A percentile compares a stretch with the other conserved stretches of the same genome.
These are phyloP conservation scores for Fremontodendron californicum DNA, from an alignment of 345 rosid species.

Conservation along the genomic window DNA sequence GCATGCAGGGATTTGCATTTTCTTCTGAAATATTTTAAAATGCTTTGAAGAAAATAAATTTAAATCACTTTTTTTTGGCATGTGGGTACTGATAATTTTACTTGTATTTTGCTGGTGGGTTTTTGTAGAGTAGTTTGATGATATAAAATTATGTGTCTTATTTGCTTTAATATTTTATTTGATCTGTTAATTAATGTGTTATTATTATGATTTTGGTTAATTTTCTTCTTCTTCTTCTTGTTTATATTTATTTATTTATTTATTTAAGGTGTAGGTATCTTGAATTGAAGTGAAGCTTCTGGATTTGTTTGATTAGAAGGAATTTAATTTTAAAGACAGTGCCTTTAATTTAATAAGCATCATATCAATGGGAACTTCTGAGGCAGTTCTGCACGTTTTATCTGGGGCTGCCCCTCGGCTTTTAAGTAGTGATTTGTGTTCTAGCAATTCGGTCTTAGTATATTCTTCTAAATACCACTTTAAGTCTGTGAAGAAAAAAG, in stretches of 20 bases:
- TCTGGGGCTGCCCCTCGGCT: constrained; percentile 35
- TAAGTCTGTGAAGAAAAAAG: constrained; percentile 29
- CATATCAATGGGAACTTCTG: constrained; percentile 41
- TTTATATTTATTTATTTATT: not conserved
- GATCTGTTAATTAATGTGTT: not conserved
- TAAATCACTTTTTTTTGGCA: not conserved
- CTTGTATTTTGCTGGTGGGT: no score
- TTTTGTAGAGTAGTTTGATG: no score
- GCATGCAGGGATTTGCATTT: not conserved
- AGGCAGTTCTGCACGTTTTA: constrained; percentile 46
- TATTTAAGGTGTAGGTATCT: not conserved
- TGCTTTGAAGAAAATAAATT: no score
- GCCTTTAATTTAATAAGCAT: constrained; percentile 11
- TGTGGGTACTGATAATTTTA: no score
- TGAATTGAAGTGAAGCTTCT: not conserved
- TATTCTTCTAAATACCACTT: constrained; percentile 21
- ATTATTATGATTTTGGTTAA: not conserved
- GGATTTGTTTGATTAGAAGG: not conserved
- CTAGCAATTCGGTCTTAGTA: constrained; percentile 19
- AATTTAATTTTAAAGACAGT: not conserved
- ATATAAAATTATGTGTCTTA: not conserved
- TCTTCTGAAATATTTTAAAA: not conserved
- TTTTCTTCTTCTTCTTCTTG: not conserved
- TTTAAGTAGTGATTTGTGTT: constrained; percentile 26
- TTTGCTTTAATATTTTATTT: not conserved